A percentile compares a stretch with the other conserved stretches of the same genome.
Evolutionary conservation across 192 early-diverging fungal genomes (phyloP).

Genomic region (Entomortierella lignicola): DNA sequence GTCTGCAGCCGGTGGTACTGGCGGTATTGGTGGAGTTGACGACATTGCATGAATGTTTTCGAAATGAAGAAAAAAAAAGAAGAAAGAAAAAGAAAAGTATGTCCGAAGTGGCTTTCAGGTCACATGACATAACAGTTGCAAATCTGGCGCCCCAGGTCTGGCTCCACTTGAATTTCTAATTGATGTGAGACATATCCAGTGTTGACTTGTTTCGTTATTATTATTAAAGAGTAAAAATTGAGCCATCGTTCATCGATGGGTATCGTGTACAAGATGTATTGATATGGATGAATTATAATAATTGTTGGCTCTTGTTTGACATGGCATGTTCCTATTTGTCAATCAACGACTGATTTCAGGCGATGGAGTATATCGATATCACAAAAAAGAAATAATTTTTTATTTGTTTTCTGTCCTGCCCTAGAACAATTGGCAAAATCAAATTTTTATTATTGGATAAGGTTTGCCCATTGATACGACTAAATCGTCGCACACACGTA

Average conservation of each 20-base stretch:
- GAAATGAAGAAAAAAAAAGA: not conserved
- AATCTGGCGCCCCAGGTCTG: too few species aligned
- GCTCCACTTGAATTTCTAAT: too few species aligned
- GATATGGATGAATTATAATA: not conserved
- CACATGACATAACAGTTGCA: too few species aligned
- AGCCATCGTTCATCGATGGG: too few species aligned
- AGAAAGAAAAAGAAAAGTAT: not conserved
- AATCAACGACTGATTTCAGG: not conserved
- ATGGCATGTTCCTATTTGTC: conserved; percentile 34
- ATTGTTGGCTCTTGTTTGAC: conserved; percentile 4
- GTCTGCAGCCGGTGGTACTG: not conserved
- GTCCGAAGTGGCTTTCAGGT: not conserved
- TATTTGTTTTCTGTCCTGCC: not conserved
- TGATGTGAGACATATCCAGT: too few species aligned
- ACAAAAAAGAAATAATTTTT: not conserved
- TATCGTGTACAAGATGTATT: too few species aligned
- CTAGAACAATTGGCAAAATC: not conserved
- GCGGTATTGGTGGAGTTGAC: conserved; percentile 12
- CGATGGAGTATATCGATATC: not conserved
- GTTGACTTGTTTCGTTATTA: too few species aligned
- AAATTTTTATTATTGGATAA: not conserved
- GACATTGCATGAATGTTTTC: conserved; percentile 1
- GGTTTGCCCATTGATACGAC: not conserved
- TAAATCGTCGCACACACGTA: not conserved
- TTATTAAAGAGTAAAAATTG: too few species aligned